phyloP scores from a whole-genome alignment of 2,329 filamentous ascomycete species.

The Sphaerulina populicola region DNA sequence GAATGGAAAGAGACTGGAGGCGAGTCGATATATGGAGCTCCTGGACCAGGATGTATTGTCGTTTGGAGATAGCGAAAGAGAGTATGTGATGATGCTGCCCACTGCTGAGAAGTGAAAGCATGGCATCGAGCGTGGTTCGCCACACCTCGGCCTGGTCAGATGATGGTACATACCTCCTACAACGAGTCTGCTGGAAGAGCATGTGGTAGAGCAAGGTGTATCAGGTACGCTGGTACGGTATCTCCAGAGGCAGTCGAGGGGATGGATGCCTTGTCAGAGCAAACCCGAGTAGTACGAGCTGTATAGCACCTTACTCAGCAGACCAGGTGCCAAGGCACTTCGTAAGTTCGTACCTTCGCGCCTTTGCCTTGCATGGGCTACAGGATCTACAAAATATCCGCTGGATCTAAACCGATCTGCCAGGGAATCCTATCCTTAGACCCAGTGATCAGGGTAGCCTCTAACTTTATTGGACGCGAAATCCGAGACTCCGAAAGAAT shows the following conservation, averaged over 20 bases:
- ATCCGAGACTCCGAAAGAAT: not conserved
- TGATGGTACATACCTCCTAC: too few species aligned
- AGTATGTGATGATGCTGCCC: constrained; percentile 90
- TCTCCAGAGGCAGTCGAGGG: too few species aligned
- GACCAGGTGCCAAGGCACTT: too few species aligned
- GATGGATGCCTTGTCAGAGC: too few species aligned
- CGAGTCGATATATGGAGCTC: constrained; percentile 75
- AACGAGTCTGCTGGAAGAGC: too few species aligned
- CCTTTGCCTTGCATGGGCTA: too few species aligned
- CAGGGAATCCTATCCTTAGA: not conserved
- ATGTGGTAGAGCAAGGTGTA: too few species aligned
- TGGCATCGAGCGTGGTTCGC: not conserved
- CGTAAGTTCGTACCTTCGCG: too few species aligned
- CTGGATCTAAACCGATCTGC: not conserved
- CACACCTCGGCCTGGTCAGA: too few species aligned
- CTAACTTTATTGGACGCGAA: not conserved
- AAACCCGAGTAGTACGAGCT: too few species aligned
- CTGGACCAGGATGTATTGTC: constrained; percentile 79
- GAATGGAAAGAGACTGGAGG: constrained; percentile 65
- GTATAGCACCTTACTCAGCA: too few species aligned
- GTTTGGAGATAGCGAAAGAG: constrained; percentile 79
- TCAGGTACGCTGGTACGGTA: too few species aligned
- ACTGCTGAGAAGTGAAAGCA: constrained; percentile 9
- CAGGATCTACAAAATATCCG: not conserved
- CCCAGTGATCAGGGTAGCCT: not conserved